Percentiles rank a stretch among this genome's conserved stretches.
Evolutionary conservation across 805 yeast species (phyloP).

Genomic region (Suhomyces tanzawaensis): DNA sequence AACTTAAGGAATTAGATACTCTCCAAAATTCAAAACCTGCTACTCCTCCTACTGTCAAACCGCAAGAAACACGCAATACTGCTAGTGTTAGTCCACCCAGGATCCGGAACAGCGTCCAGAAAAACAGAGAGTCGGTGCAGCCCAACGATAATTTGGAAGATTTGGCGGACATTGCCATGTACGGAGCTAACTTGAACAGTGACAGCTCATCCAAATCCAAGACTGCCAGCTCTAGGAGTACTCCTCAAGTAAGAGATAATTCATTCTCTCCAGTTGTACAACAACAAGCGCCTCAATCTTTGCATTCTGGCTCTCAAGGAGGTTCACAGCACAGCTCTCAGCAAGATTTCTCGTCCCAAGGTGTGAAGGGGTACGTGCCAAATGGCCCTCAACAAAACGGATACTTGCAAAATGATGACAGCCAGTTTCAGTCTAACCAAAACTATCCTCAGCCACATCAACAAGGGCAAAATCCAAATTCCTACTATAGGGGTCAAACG

Average conservation of each 20-base stretch:
- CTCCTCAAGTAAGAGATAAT: not conserved
- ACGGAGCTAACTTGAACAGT: constrained; percentile 35
- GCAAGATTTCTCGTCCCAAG: not conserved
- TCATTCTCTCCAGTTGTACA: not conserved
- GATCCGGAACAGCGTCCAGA: not conserved
- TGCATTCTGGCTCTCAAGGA: no score
- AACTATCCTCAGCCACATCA: not conserved
- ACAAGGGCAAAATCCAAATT: not conserved
- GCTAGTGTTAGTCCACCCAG: not conserved
- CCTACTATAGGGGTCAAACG: not conserved
- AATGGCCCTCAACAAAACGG: not conserved
- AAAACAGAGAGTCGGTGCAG: not conserved
- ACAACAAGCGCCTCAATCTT: not conserved
- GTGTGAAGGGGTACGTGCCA: not conserved
- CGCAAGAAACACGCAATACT: not conserved
- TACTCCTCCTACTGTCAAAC: not conserved
- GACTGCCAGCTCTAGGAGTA: not conserved
- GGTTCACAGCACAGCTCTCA: no score
- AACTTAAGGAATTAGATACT: constrained; percentile 8
- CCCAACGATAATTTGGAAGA: constrained; percentile 29
- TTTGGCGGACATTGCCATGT: constrained; percentile 35
- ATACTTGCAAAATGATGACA: not conserved
- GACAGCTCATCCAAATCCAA: constrained; percentile 10
- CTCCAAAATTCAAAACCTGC: not conserved
- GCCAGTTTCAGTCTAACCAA: not conserved